Conservation (phyloP, 1,284 basidiomycete species). For the Serendipita sp. region DNA sequence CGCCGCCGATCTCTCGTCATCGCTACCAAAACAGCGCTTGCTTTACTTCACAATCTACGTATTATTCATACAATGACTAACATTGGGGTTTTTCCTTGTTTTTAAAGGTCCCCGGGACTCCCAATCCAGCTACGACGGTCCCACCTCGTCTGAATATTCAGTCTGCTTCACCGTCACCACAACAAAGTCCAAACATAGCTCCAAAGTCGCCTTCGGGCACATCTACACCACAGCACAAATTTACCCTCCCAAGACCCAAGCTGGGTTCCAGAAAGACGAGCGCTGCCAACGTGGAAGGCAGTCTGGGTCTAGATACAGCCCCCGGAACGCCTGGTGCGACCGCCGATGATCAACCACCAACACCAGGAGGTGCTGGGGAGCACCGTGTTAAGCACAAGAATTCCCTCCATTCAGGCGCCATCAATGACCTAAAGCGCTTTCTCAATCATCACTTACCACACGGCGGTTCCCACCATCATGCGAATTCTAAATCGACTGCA, state of each 20-base stretch:
- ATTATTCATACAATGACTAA: neutral
- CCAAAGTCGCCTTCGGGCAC: neutral
- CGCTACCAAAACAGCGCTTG: neutral
- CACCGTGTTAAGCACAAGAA: neutral
- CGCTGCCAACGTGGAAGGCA: neutral
- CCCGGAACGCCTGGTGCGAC: neutral
- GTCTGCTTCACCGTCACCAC: neutral
- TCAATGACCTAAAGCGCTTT: constrained; percentile 85
- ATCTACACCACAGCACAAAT: neutral
- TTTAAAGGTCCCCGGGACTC: neutral
- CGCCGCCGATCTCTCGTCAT: constrained; percentile 6
- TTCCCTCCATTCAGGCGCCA: constrained; percentile 31
- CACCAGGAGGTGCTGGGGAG: neutral
- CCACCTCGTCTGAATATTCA: neutral
- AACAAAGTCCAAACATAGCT: neutral
- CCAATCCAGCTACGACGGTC: neutral
- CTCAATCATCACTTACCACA: constrained; percentile 78
- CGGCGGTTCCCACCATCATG: constrained; percentile 16
- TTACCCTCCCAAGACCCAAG: neutral
- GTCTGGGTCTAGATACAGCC: neutral
- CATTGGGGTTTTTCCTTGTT: neutral
- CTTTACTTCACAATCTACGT: neutral
- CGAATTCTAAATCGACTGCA: neutral
- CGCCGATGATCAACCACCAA: neutral
- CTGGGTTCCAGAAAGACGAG: neutral